Evolutionary conservation across 192 early-diverging fungal species (phyloP), one percentile per base, ranked within the genome.

Genomic region (Gigaspora rosea): DNA sequence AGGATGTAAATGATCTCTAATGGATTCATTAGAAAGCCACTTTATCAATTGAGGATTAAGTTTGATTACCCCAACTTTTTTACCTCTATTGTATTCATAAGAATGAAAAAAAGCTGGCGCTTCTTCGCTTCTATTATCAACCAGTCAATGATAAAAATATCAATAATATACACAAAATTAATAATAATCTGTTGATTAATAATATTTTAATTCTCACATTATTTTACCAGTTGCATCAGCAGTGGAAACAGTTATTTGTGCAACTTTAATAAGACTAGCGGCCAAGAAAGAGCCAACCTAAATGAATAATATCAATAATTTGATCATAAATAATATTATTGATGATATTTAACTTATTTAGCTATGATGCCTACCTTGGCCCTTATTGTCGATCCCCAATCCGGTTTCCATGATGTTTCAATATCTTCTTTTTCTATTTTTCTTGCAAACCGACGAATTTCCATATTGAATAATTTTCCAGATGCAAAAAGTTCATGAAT

Each of bases 41-140:
- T 95, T 90, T 6, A 89, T 83, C 57, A 97, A 87, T 12, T 82
- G 81, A 65, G 81, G 86, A 77, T 93, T 87, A n/a, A 90, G 82
- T 41, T 81, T 81, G 75, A 98, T 90, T 8, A 96, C 84, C 27
- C 96, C 95, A 33, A 88, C 76, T 69, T 86, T 86, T 75, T 94
- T 91, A 20, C 91, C 90, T 49, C 85, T 87, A 27, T 79, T 54
- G 72, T 89, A 84, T 35, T 84, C 70, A 73, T 91, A 91, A 0
- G 82, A 85, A 83, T 96, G 95, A 77, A 86, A 85, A 80, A 98
- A 95, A 10, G 95, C 95, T 2, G 91, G 91, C 51, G 92, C 90
- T 71, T 91, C 83, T 79, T 88, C 84, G 8, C 80, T 76, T 18
- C 81, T 82, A 69, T 41, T 41, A 41, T 41, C 41, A 41, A 41